Base-by-base conservation (phyloP, 352 stramenopile genomes). In the Peronospora tabacina region DNA sequence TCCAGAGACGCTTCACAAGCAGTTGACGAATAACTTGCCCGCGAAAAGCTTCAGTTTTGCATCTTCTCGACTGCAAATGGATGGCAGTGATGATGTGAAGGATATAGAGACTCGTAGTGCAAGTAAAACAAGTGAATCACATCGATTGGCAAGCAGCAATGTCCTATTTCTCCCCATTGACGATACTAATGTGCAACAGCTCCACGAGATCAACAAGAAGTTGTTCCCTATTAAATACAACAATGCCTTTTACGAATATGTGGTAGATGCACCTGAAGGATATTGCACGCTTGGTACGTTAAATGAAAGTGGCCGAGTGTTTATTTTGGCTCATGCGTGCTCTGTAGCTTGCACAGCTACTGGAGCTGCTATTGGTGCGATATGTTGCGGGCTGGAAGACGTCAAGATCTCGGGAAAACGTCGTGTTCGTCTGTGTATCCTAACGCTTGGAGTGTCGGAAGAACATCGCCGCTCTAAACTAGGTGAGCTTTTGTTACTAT, bases 151-250 rank as follows among this genome's bases (percentile, higher is more conserved):
- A 6, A 47, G 48, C 19, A 34, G 39, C 2, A 36, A 49, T 29
- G 61, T 87, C 29, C 46, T 48, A 7, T 87, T 91, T 30, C 68
- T 56, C 5, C 52, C 59, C 2, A 77, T 94, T 40, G 70, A 69
- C 36, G 54, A 50, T 16, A 55, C 60, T 34, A 92, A 91, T 26
- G 22, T 26, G 4, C 22, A 26, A 26, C 2, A 26, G 7, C 22
- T 26, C 1, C 7, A 26, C 4, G 4, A 78, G 45, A 79, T 98
- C 11, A 97, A 97, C 51, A 53, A 78, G 33, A 58, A 70, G 17
- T 85, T 94, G 47, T 96, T 98, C 58, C 93, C 91, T 13, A 76
- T 98, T 19, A 68, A 81, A 28, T 98, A 98, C 61, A 79, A 81
- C 55, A 70, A 96, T 13, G 75, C 59, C 5, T 98, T 97, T 64